A percentile compares a stretch with the other conserved stretches of the same genome.
Conservation (phyloP, 371 early-diverging fungal genomes). For the Conidiobolus incongruus region DNA sequence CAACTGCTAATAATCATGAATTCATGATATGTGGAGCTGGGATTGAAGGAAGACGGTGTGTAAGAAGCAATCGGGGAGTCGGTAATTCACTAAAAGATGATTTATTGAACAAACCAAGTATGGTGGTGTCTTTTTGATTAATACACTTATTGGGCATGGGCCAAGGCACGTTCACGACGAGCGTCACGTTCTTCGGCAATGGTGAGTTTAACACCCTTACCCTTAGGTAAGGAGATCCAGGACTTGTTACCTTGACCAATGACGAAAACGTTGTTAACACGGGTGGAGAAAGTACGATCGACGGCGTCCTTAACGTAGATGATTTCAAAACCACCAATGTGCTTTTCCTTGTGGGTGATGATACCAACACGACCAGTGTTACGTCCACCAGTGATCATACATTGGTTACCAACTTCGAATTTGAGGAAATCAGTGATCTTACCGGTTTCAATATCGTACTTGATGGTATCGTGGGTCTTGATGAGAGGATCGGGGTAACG, state of each 20-base stretch:
- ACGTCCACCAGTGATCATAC: conserved; percentile 95
- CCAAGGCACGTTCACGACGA: conserved; percentile 31
- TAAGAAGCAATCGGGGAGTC: no score
- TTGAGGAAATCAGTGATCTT: conserved; percentile 89
- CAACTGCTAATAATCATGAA: no score
- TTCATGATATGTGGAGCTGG: no score
- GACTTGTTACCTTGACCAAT: conserved; percentile 62
- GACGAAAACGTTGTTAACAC: conserved; percentile 75
- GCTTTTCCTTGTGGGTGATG: conserved; percentile 92
- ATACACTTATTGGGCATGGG: no score
- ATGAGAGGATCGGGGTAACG: conserved; percentile 98
- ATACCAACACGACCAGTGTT: conserved; percentile 99
- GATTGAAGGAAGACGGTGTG: no score
- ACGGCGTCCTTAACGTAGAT: conserved; percentile 78
- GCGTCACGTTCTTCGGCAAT: conserved; percentile 95
- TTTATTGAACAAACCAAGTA: no score
- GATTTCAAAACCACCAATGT: conserved; percentile 93
- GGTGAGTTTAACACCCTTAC: conserved; percentile 94
- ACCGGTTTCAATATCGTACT: conserved; percentile 82
- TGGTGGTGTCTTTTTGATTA: no score
- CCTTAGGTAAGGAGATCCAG: conserved; percentile 89
- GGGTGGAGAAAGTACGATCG: conserved; percentile 75
- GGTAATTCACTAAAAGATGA: no score
- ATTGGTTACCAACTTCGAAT: conserved; percentile 92
- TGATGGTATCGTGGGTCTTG: conserved; percentile 97